Conservation (phyloP, 495 filamentous ascomycete genomes). For the Hypoxylon trugodes region DNA sequence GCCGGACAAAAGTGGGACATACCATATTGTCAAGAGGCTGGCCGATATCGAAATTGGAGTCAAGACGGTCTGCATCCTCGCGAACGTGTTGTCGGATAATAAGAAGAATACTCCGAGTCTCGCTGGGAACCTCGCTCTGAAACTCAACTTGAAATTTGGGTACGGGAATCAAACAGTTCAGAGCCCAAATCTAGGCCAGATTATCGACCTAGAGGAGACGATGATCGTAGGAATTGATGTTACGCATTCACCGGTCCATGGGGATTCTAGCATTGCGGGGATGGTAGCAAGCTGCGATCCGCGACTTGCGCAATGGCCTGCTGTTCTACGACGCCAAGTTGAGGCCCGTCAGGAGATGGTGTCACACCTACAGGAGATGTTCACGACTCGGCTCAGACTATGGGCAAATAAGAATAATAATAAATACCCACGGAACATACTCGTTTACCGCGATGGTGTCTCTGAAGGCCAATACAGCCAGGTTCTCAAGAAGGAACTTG, state of each 20-base stretch:
- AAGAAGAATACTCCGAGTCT: conserved; percentile 57
- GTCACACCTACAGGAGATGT: conserved; percentile 61
- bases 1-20: background rate
- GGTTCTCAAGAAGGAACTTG: conserved; percentile 65
- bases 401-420: conserved; percentile 57
- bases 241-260: conserved; percentile 68
- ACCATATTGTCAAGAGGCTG: conserved; percentile 10
- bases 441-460: conserved; percentile 84
- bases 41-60: conserved; percentile 53
- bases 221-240: conserved; percentile 85
- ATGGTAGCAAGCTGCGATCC: conserved; percentile 71
- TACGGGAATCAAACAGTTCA: conserved; percentile 69
- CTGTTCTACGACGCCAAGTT: conserved; percentile 59
- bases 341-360: conserved; percentile 65
- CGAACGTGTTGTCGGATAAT: conserved; percentile 53
- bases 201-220: conserved; percentile 56
- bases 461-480: conserved; percentile 74
- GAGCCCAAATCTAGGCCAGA: conserved; percentile 48
- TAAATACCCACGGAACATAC: conserved; percentile 67
- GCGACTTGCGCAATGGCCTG: conserved; percentile 67
- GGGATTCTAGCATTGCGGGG: conserved; percentile 69
- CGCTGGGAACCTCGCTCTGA: conserved; percentile 69
- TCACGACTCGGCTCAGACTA: conserved; percentile 62
- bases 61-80: conserved; percentile 65
- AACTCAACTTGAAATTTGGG: conserved; percentile 79